Conservation (phyloP, 768 basidiomycete species). For the Panaeolus papilionaceus region DNA sequence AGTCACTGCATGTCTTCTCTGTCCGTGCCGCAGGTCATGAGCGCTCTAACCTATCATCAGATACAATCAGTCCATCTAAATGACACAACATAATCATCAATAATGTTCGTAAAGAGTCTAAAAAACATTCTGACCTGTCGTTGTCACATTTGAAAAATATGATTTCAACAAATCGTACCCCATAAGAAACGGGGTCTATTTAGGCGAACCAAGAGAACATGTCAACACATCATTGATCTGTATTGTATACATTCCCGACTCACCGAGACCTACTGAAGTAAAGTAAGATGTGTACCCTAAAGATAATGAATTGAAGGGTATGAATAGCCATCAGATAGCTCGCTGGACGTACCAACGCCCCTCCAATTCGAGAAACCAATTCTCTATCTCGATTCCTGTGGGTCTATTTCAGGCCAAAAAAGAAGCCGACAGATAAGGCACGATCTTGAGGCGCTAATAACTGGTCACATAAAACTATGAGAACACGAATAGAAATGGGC, state of each 20-base stretch:
- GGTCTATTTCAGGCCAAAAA: not conserved
- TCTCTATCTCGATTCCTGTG: not conserved
- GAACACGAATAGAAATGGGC: not conserved
- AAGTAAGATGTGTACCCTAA: not conserved
- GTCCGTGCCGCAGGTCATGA: conserved; percentile 4
- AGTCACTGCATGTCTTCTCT: conserved; percentile 1
- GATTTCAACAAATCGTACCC: conserved; percentile 10
- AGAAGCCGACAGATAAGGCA: conserved; percentile 9
- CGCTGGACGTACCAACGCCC: conserved; percentile 12
- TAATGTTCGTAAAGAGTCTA: not conserved
- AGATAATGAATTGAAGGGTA: not conserved
- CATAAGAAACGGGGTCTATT: conserved; percentile 11
- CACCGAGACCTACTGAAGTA: conserved; percentile 1
- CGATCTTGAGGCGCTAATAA: conserved; percentile 12
- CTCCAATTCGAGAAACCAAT: not conserved
- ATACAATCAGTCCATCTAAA: conserved; percentile 8
- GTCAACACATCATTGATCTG: conserved; percentile 8
- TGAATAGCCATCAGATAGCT: conserved; percentile 10
- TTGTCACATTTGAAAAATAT: not conserved
- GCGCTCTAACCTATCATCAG: conserved; percentile 11
- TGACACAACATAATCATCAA: not conserved
- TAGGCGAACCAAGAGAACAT: conserved; percentile 1
- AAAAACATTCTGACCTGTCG: conserved; percentile 9
- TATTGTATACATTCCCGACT: not conserved
- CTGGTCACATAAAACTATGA: not conserved